These are phyloP conservation scores for Letharia lupina DNA, from an alignment of 495 filamentous ascomycete species.

Conservation along the genomic window DNA sequence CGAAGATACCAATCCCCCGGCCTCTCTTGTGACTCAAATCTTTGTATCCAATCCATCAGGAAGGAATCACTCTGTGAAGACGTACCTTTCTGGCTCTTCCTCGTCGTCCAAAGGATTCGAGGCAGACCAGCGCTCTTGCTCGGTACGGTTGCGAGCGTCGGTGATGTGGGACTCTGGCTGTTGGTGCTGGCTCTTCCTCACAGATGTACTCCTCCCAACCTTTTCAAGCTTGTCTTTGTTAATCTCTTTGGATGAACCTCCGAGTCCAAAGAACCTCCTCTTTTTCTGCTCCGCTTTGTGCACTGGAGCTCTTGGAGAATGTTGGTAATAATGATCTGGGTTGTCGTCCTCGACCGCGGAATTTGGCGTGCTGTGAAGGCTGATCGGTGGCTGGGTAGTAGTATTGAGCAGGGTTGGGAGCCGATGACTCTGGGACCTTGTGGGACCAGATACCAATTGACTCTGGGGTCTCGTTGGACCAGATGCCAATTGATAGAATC, in stretches of 20 bases:
- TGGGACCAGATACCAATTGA: constrained; percentile 14
- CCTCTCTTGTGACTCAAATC: neutral
- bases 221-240: constrained; percentile 14
- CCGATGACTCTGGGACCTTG: constrained; percentile 24
- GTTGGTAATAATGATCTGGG: constrained; percentile 25
- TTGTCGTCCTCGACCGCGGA: constrained; percentile 23
- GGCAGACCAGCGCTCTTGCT: constrained; percentile 20
- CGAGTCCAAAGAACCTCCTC: constrained; percentile 25
- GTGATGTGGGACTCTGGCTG: constrained; percentile 13
- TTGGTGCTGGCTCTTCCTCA: constrained; percentile 20
- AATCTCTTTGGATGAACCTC: constrained; percentile 22
- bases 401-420: constrained; percentile 17
- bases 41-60: neutral
- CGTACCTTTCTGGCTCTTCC: constrained; percentile 10
- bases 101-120: constrained; percentile 7
- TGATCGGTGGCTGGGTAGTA: constrained; percentile 23
- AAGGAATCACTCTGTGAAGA: too few species aligned
- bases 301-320: constrained; percentile 14
- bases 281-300: constrained; percentile 25
- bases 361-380: constrained; percentile 22
- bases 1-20: neutral
- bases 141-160: constrained; percentile 7
- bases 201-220: constrained; percentile 25
- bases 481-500: constrained; percentile 14
- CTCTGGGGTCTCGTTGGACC: constrained; percentile 21